Evolutionary conservation across 163 green algal genomes (phyloP).

Genomic region (Prototheca wickerhamii): DNA sequence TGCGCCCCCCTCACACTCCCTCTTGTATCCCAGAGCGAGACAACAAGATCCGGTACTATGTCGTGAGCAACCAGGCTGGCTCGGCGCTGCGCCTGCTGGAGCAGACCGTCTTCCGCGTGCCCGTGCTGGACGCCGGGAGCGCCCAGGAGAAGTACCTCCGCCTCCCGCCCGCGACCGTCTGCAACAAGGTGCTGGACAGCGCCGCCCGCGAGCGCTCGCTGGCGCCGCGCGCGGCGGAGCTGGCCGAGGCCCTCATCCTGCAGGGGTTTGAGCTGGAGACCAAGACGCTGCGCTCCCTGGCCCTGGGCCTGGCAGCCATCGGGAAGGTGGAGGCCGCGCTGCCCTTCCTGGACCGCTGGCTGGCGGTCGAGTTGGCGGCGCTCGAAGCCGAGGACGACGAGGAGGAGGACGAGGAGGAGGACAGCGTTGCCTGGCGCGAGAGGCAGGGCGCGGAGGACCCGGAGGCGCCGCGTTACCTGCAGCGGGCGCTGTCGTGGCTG

Average conservation of each 20-base stretch:
- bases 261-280: background rate
- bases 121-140: slow-evolving; percentile 5
- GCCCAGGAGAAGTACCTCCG: slow-evolving; percentile 4
- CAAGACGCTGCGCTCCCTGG: background rate
- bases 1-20: background rate
- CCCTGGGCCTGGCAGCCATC: background rate
- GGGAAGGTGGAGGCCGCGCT: background rate
- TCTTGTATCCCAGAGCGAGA: background rate
- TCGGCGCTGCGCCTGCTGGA: slow-evolving; percentile 8
- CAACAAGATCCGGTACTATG: slow-evolving; percentile 14
- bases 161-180: slow-evolving; percentile 10
- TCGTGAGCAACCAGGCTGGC: slow-evolving; percentile 5
- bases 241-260: background rate
- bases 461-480: background rate
- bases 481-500: background rate
- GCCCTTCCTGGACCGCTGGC: background rate
- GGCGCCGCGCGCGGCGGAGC: background rate
- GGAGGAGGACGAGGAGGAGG: background rate
- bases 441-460: background rate
- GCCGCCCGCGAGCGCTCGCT: background rate
- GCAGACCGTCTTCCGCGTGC: slow-evolving; percentile 4
- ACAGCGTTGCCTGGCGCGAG: background rate
- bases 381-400: background rate
- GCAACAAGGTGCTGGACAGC: slow-evolving; percentile 17
- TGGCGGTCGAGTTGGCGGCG: background rate